Evolutionary conservation across 306 rosid genomes (phyloP), one percentile per base, ranked within the genome.

Genomic region (Albizia julibrissin): DNA sequence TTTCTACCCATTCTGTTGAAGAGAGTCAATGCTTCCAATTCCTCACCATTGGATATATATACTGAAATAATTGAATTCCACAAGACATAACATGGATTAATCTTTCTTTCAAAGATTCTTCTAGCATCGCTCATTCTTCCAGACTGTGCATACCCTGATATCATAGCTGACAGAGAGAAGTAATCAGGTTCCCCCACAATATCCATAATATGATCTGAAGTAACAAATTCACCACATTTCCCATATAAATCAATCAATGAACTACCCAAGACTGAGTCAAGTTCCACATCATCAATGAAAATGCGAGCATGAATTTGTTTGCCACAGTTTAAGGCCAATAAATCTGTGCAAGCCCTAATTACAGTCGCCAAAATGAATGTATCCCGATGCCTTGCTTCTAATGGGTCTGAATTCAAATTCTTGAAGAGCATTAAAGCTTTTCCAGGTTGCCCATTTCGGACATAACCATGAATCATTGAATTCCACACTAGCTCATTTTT

Each of bases 41-140:
- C 89, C 78, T 92, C 94, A 52, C 88, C 83, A 65, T 82, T 90
- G 79, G 69, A 72, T 40, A 90, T 90, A 80, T 87, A 89, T 67
- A 97, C 97, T 2, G 97, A 87, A 76, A 94, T 90, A 81, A 94
- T 77, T 5, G 97, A 86, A 82, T 92, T 94, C 94, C 97, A 92
- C 78, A 92, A 44, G 31, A 85, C 91, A 69, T 70, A 37, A 87
- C 90, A 86, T 1, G 91, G 91, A 82, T 69, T 67, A 50, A 49
- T 73, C 84, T 40, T 91, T 8, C 71, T 49, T 58, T 89, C 83
- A 75, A 94, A 94, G 77, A 90, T 80, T 76, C 85, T 84, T 81
- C 89, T 92, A 22, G 98, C 98, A 33, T 92, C 98, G 27, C 61
- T 29, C 92, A 90, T 89, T 81, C 91, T 87, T 19, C 95, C 91